A percentile compares a stretch with the other conserved stretches of the same genome.
Conservation (phyloP, 164 flowering plant genomes). For the Vitis rotundifolia region DNA sequence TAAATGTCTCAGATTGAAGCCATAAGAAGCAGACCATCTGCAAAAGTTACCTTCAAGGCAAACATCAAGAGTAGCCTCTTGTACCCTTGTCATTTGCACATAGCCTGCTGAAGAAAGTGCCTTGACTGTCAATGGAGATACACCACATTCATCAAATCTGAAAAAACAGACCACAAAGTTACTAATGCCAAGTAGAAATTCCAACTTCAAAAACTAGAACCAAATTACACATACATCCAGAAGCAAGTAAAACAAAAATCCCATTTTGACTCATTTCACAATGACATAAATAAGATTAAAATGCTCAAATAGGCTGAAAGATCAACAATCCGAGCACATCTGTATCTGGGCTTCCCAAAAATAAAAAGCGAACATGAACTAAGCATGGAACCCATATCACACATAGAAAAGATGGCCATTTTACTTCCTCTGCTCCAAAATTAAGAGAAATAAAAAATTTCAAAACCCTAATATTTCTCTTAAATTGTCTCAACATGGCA, state of each 20-base stretch:
- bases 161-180: background rate
- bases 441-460: too few species aligned
- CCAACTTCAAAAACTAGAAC: background rate
- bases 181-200: background rate
- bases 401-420: too few species aligned
- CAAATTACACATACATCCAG: too few species aligned
- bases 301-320: background rate
- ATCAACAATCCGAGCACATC: background rate
- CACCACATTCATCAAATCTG: slow-evolving; percentile 83
- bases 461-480: too few species aligned
- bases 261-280: background rate
- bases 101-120: slow-evolving; percentile 85
- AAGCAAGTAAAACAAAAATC: background rate
- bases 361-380: too few species aligned
- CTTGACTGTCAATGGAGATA: slow-evolving; percentile 81
- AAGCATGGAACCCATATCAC: too few species aligned
- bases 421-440: too few species aligned
- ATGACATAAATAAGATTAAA: too few species aligned
- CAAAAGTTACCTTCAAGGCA: slow-evolving; percentile 64
- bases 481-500: background rate
- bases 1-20: background rate
- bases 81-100: slow-evolving; percentile 84
- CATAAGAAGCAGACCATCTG: background rate
- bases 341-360: too few species aligned
- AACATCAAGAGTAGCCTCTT: slow-evolving; percentile 73